A percentile compares a stretch with the other conserved stretches of the same genome.
These are phyloP conservation scores for Colletotrichum chlorophyti DNA, from an alignment of 2,329 filamentous ascomycete genomes.

Conservation along the genomic window DNA sequence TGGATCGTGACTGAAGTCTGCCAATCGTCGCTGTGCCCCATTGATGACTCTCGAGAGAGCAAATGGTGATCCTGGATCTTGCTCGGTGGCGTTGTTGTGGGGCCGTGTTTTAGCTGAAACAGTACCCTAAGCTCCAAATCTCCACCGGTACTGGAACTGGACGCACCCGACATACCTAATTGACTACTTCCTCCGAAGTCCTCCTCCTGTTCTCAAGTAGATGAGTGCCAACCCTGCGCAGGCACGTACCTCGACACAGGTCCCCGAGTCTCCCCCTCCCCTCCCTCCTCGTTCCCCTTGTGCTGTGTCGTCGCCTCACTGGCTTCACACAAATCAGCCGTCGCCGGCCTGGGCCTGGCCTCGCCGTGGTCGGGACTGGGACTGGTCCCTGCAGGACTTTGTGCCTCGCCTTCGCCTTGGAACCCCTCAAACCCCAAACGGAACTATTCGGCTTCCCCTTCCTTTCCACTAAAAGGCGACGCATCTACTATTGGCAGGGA, in stretches of 20 bases:
- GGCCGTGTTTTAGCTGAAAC: constrained; percentile 30
- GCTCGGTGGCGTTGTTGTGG: constrained; percentile 22
- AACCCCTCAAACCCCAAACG: not conserved
- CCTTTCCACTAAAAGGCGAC: not conserved
- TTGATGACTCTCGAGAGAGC: no score
- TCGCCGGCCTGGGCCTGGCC: not conserved
- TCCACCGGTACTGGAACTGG: not conserved
- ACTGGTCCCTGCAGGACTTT: constrained; percentile 7
- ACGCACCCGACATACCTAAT: no score
- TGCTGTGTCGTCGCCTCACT: not conserved
- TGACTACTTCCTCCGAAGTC: constrained; percentile 1
- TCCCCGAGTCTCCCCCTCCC: not conserved
- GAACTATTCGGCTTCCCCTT: not conserved
- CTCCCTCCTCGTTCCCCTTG: not conserved
- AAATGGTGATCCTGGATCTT: constrained; percentile 19
- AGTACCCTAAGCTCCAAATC: constrained; percentile 14
- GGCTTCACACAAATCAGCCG: not conserved
- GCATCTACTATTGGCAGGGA: not conserved
- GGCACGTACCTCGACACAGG: not conserved
- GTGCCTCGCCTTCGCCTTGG: not conserved
- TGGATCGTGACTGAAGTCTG: constrained; percentile 26
- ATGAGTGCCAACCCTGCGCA: not conserved
- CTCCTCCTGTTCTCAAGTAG: constrained; percentile 12
- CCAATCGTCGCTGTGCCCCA: no score
- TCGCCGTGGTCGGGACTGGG: not conserved